Evolutionary conservation across 2,329 filamentous ascomycete genomes (phyloP).

Genomic region (Thermomyces lanuginosus): DNA sequence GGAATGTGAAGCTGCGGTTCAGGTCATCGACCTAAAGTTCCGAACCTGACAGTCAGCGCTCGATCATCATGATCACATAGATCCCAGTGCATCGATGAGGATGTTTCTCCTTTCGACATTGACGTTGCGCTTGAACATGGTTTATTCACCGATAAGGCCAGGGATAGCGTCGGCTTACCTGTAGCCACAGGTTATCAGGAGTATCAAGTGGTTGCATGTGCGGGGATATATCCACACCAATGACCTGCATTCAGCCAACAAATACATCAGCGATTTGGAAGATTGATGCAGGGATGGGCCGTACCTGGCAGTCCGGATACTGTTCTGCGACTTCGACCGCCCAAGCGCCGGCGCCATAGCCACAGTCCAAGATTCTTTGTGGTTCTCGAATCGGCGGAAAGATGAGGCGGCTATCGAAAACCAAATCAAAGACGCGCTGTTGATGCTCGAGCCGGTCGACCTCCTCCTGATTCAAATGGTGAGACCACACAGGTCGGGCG

Average conservation of each 20-base stretch:
- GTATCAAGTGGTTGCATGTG: constrained; percentile 49
- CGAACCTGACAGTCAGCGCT: constrained; percentile 8
- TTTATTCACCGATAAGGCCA: not conserved
- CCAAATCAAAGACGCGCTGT: constrained; percentile 44
- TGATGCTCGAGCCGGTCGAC: constrained; percentile 47
- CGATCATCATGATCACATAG: constrained; percentile 1
- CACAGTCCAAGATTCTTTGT: constrained; percentile 51
- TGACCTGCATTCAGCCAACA: constrained; percentile 37
- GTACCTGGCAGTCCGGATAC: constrained; percentile 49
- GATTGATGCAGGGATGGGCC: constrained; percentile 8
- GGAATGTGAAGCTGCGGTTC: constrained; percentile 53
- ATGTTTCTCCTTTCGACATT: too few species aligned
- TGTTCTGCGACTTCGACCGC: constrained; percentile 50
- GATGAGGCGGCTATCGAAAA: constrained; percentile 52
- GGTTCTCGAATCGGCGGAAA: constrained; percentile 49
- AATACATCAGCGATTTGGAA: constrained; percentile 5
- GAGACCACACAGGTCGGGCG: constrained; percentile 1
- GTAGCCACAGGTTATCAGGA: constrained; percentile 52
- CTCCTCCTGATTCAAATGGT: constrained; percentile 41
- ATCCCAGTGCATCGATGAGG: not conserved
- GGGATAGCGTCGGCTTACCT: constrained; percentile 24
- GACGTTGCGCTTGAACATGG: not conserved
- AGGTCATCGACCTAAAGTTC: constrained; percentile 46
- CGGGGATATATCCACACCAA: constrained; percentile 56
- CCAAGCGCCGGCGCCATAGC: constrained; percentile 56